Conservation (phyloP, 2,329 filamentous ascomycete species). For the Fusarium bulbicola region DNA sequence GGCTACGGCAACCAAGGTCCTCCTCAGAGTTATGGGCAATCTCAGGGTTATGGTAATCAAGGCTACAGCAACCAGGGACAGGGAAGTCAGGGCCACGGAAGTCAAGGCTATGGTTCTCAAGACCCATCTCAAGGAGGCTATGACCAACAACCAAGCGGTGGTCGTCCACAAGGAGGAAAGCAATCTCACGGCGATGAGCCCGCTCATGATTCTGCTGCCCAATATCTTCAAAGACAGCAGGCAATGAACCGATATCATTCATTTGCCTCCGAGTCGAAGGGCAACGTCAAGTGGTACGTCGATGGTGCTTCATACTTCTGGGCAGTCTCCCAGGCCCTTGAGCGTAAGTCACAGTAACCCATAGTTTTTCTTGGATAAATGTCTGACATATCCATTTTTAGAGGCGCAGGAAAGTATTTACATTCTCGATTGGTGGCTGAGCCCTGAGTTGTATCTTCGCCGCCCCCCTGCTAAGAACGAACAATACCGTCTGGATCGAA, state of each 20-base stretch:
- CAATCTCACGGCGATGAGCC: background rate
- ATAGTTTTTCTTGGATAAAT: background rate
- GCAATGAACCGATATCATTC: slow-evolving; percentile 66
- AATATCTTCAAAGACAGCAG: slow-evolving; percentile 52
- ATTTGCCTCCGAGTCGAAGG: slow-evolving; percentile 77
- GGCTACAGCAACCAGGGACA: background rate
- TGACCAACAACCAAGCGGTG: background rate
- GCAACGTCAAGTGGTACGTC: slow-evolving; percentile 88
- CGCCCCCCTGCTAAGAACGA: slow-evolving; percentile 84
- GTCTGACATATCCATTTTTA: slow-evolving; percentile 35
- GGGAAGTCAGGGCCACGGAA: background rate
- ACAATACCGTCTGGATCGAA: slow-evolving; percentile 82
- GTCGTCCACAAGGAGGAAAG: background rate
- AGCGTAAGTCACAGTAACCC: slow-evolving; percentile 55
- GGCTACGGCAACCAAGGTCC: background rate
- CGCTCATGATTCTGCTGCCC: slow-evolving; percentile 11
- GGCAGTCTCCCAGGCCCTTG: slow-evolving; percentile 82
- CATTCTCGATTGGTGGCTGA: slow-evolving; percentile 92
- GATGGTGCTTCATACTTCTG: slow-evolving; percentile 87
- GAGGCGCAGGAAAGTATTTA: slow-evolving; percentile 80
- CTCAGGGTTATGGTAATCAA: background rate
- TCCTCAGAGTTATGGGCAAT: slow-evolving; percentile 37
- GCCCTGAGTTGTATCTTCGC: slow-evolving; percentile 86
- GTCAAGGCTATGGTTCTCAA: background rate
- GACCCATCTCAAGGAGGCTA: slow-evolving; percentile 9